Evolutionary conservation across 345 rosid genomes (phyloP).

Genomic region (Microcos paniculata): DNA sequence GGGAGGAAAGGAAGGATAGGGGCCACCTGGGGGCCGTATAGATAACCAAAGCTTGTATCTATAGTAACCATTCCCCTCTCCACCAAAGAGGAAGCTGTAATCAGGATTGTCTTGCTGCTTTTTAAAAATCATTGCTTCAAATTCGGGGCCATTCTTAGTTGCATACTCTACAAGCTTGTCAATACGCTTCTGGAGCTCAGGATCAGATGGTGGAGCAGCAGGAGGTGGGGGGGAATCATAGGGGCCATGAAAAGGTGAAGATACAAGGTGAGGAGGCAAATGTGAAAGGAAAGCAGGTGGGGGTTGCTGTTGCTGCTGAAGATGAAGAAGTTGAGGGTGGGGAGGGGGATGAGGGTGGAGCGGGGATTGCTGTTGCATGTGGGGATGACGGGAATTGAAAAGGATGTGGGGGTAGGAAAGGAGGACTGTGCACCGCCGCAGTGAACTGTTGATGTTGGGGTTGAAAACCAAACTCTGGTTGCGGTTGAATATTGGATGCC

Average conservation of each 20-base stretch:
- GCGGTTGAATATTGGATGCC: slow-evolving; percentile 60
- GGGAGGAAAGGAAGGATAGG: slow-evolving; percentile 62
- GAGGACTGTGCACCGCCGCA: slow-evolving; percentile 46
- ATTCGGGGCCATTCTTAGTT: slow-evolving; percentile 90
- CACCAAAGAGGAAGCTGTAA: slow-evolving; percentile 84
- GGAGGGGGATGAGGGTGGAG: slow-evolving; percentile 52
- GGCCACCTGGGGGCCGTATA: slow-evolving; percentile 53
- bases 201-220: slow-evolving; percentile 82
- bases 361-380: slow-evolving; percentile 69
- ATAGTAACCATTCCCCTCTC: slow-evolving; percentile 89
- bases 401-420: slow-evolving; percentile 75
- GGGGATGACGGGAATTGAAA: slow-evolving; percentile 86
- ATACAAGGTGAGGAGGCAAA: slow-evolving; percentile 60
- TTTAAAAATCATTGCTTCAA: slow-evolving; percentile 92
- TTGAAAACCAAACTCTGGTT: slow-evolving; percentile 74
- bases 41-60: slow-evolving; percentile 85
- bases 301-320: slow-evolving; percentile 65
- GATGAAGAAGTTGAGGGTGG: slow-evolving; percentile 71
- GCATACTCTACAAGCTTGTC: slow-evolving; percentile 95
- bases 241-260: slow-evolving; percentile 60
- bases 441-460: slow-evolving; percentile 82
- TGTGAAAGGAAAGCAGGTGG: slow-evolving; percentile 65
- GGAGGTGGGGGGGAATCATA: slow-evolving; percentile 79
- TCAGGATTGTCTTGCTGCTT: slow-evolving; percentile 96
- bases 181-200: slow-evolving; percentile 94